phyloP scores from a whole-genome alignment of 78 protist genomes.

The Dictyostelium citrinum region DNA sequence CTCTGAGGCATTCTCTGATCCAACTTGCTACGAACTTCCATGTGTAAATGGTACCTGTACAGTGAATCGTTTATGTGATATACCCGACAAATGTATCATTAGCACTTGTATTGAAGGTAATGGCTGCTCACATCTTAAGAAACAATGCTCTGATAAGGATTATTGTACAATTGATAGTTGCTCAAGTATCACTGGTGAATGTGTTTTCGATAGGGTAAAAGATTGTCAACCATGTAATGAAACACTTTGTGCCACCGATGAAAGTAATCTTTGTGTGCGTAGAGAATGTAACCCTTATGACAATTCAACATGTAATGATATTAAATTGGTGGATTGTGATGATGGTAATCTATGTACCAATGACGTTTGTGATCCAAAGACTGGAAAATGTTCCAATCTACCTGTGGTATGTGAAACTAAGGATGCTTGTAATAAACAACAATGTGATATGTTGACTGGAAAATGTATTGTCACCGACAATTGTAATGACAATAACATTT shows the following conservation, averaged over 20 bases:
- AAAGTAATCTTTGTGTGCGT: background rate
- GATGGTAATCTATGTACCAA: slow-evolving; percentile 5
- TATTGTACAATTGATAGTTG: slow-evolving; percentile 45
- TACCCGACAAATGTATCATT: background rate
- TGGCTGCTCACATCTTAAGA: slow-evolving; percentile 4
- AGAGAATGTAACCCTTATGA: slow-evolving; percentile 37
- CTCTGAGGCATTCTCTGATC: background rate
- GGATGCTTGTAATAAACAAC: background rate
- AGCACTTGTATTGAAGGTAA: slow-evolving; percentile 31
- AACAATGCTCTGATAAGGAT: slow-evolving; percentile 7
- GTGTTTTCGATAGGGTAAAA: background rate
- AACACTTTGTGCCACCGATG: background rate
- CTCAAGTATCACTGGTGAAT: slow-evolving; percentile 1
- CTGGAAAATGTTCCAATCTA: background rate
- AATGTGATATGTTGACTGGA: background rate
- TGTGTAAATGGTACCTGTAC: background rate
- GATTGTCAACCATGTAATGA: slow-evolving; percentile 9
- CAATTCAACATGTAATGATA: background rate
- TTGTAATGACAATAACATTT: background rate
- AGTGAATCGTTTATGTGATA: slow-evolving; percentile 17
- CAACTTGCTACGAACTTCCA: background rate
- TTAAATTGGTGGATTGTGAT: background rate
- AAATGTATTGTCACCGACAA: background rate
- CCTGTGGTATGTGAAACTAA: background rate
- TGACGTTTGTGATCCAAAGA: background rate